A percentile compares a stretch with the other conserved stretches of the same genome.
phyloP scores from a whole-genome alignment of 805 yeast genomes.

The Wickerhamiella siamensis region DNA sequence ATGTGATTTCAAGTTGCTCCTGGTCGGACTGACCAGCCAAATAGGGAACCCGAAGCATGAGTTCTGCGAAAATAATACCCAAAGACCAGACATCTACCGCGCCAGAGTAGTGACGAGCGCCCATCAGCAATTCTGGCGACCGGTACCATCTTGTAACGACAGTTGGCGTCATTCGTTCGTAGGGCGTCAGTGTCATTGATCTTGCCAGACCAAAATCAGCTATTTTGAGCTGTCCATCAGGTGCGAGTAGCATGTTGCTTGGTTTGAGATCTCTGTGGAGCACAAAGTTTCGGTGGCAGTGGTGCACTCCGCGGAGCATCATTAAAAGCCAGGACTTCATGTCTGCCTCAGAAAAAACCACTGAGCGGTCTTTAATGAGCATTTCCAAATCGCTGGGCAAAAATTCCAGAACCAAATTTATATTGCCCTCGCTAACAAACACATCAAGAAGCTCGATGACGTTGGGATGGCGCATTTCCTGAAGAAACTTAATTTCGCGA shows the following conservation, averaged over 20 bases:
- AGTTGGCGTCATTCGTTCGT: slow-evolving; percentile 64
- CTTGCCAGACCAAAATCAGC: slow-evolving; percentile 98
- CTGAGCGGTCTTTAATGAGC: slow-evolving; percentile 62
- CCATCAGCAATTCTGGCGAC: slow-evolving; percentile 86
- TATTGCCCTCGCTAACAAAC: slow-evolving; percentile 45
- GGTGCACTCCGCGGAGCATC: slow-evolving; percentile 90
- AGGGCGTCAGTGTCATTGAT: slow-evolving; percentile 51
- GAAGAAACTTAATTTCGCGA: slow-evolving; percentile 78
- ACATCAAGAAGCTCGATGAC: slow-evolving; percentile 85
- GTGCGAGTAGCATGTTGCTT: slow-evolving; percentile 72
- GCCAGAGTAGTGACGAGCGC: slow-evolving; percentile 75
- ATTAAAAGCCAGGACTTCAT: slow-evolving; percentile 87
- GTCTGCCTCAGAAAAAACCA: slow-evolving; percentile 72
- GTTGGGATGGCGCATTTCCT: slow-evolving; percentile 71
- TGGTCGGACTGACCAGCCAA: slow-evolving; percentile 82
- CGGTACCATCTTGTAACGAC: slow-evolving; percentile 98
- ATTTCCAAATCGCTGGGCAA: slow-evolving; percentile 85
- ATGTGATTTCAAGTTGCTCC: slow-evolving; percentile 86
- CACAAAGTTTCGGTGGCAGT: slow-evolving; percentile 83
- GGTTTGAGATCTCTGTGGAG: slow-evolving; percentile 92
- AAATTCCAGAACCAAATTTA: slow-evolving; percentile 85
- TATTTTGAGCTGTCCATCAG: slow-evolving; percentile 74
- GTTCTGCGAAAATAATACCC: slow-evolving; percentile 90
- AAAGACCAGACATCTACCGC: slow-evolving; percentile 94
- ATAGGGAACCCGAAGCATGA: slow-evolving; percentile 90